These are phyloP conservation scores for Fusarium circinatum DNA, from an alignment of 2,329 filamentous ascomycete genomes.

Conservation along the genomic window DNA sequence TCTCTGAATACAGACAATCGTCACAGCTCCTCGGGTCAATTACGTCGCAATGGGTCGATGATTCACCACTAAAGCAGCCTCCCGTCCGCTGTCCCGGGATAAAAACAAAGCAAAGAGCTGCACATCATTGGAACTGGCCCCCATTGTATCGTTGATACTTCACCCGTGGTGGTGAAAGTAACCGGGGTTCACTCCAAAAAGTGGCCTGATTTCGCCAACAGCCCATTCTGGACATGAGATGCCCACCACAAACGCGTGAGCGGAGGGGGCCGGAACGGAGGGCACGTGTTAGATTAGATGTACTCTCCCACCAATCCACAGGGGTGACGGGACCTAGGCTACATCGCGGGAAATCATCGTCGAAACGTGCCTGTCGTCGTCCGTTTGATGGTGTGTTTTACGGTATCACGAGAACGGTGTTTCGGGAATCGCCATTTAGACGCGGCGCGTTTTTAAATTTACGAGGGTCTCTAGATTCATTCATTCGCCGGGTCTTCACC, in stretches of 20 bases:
- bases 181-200: constrained; percentile 12
- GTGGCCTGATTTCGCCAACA: constrained; percentile 43
- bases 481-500: background rate
- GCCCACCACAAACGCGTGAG: constrained; percentile 33
- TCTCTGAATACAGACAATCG: background rate
- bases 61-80: constrained; percentile 10
- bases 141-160: background rate
- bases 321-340: no score
- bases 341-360: constrained; percentile 45
- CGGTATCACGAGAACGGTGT: constrained; percentile 6
- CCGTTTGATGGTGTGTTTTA: constrained; percentile 35
- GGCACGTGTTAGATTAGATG: constrained; percentile 21
- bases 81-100: constrained; percentile 1
- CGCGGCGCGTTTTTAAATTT: constrained; percentile 9
- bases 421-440: constrained; percentile 24
- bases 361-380: constrained; percentile 26
- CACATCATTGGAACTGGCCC: background rate
- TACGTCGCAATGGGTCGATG: constrained; percentile 6
- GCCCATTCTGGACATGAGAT: constrained; percentile 36
- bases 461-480: background rate
- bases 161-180: background rate
- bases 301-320: background rate
- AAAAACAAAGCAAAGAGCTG: constrained; percentile 3
- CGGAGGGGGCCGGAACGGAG: constrained; percentile 43
- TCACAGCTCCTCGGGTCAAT: constrained; percentile 2